These are phyloP conservation scores for Helichrysum umbraculigerum DNA, from an alignment of 129 eudicot genomes.

Conservation along the genomic window DNA sequence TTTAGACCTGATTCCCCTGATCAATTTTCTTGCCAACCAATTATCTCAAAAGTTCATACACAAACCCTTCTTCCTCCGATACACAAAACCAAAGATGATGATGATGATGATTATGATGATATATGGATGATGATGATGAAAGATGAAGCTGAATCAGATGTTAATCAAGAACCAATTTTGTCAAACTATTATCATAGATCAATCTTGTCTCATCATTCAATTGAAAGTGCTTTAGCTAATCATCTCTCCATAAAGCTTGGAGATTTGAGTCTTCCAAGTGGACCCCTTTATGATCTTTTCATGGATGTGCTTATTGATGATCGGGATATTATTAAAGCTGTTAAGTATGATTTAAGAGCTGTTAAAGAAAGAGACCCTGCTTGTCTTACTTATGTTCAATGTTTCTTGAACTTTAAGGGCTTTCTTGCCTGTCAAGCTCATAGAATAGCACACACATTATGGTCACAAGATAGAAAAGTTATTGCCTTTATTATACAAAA, in stretches of 20 bases:
- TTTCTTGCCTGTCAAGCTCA: conserved; percentile 63
- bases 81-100: background rate
- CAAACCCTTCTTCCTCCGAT: conserved; percentile 13
- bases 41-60: conserved; percentile 35
- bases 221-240: conserved; percentile 47
- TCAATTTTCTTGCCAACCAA: conserved; percentile 26
- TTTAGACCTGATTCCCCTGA: conserved; percentile 52
- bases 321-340: conserved; percentile 14
- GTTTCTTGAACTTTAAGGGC: conserved; percentile 85
- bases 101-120: conserved; percentile 34
- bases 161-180: conserved; percentile 72
- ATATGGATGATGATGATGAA: conserved; percentile 58
- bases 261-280: conserved; percentile 31
- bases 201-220: conserved; percentile 39
- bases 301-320: conserved; percentile 22
- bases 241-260: conserved; percentile 45
- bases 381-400: conserved; percentile 78
- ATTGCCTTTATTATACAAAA: conserved; percentile 44
- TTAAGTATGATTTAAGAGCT: conserved; percentile 27
- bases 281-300: conserved; percentile 26
- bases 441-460: conserved; percentile 54
- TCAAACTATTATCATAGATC: conserved; percentile 53
- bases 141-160: conserved; percentile 60
- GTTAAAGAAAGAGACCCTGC: conserved; percentile 95
- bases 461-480: conserved; percentile 42